Conservation (phyloP, 1,139 yeast genomes). For the Zygosaccharomyces pseudobailii region DNA sequence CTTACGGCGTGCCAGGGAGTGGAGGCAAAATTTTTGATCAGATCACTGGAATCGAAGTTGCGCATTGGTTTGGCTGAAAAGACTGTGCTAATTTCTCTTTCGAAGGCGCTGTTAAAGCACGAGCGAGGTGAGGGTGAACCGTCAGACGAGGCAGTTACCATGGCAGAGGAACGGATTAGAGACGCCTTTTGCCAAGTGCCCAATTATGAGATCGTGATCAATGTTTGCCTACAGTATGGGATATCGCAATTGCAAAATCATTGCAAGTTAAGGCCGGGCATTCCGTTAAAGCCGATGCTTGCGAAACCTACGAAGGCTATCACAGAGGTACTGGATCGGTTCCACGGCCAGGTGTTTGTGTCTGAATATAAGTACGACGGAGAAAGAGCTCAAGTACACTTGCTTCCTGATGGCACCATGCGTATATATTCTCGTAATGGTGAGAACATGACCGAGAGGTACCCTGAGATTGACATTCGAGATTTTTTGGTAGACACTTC, state of each 20-base stretch:
- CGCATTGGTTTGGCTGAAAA: conserved; percentile 94
- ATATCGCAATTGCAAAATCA: conserved; percentile 58
- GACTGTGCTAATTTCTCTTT: conserved; percentile 75
- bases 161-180: conserved; percentile 73
- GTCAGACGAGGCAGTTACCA: conserved; percentile 38
- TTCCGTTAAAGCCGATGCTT: conserved; percentile 95
- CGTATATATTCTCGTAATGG: conserved; percentile 87
- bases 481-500: conserved; percentile 46
- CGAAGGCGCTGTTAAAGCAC: conserved; percentile 72
- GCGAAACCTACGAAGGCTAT: conserved; percentile 96
- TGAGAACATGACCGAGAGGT: conserved; percentile 94
- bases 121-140: conserved; percentile 39
- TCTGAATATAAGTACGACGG: conserved; percentile 98
- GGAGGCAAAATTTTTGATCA: conserved; percentile 85
- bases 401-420: conserved; percentile 61
- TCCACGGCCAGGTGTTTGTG: conserved; percentile 79
- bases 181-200: conserved; percentile 92
- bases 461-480: conserved; percentile 80
- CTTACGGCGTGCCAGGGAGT: conserved; percentile 81
- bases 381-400: conserved; percentile 93
- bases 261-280: conserved; percentile 80
- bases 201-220: conserved; percentile 74
- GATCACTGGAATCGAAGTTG: conserved; percentile 88
- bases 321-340: conserved; percentile 82
- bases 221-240: conserved; percentile 63